Evolutionary conservation across 2,329 filamentous ascomycete species (phyloP).

Genomic region (Epichloe festucae): DNA sequence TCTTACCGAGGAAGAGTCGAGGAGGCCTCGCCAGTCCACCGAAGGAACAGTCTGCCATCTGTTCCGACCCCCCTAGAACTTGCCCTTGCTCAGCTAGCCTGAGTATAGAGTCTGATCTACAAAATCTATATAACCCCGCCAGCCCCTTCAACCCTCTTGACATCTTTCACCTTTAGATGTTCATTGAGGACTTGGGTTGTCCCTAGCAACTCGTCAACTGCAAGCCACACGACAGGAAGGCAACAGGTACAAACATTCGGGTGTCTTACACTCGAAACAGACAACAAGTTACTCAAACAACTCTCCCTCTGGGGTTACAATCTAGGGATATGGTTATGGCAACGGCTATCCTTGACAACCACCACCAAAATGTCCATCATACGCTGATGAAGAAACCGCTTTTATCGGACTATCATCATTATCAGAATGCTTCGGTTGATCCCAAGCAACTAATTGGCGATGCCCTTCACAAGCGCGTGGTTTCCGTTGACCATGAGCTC

Average conservation of each 20-base stretch:
- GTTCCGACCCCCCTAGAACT: conserved; percentile 90
- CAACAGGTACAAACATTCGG: neutral
- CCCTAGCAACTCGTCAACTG: conserved; percentile 2
- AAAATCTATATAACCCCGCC: conserved; percentile 1
- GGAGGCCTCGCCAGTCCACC: conserved; percentile 89
- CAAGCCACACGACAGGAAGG: neutral
- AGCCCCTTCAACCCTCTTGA: neutral
- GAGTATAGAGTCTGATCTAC: conserved; percentile 1
- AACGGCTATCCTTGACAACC: conserved; percentile 43
- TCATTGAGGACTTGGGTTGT: conserved; percentile 2
- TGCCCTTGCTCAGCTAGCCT: conserved; percentile 16
- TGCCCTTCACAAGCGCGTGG: conserved; percentile 74
- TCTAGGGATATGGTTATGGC: conserved; percentile 51
- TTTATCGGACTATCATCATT: conserved; percentile 23
- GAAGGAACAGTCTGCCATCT: conserved; percentile 84
- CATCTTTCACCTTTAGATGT: neutral
- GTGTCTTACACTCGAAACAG: neutral
- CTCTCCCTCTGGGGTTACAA: neutral
- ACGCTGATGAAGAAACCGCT: conserved; percentile 32
- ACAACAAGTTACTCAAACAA: neutral
- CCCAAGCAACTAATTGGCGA: conserved; percentile 76
- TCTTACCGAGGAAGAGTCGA: conserved; percentile 99
- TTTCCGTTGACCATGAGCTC: conserved; percentile 70
- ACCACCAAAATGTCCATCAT: conserved; percentile 34
- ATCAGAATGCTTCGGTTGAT: conserved; percentile 29